Conservation (phyloP, 2,329 filamentous ascomycete species). For the Fonsecaea erecta region DNA sequence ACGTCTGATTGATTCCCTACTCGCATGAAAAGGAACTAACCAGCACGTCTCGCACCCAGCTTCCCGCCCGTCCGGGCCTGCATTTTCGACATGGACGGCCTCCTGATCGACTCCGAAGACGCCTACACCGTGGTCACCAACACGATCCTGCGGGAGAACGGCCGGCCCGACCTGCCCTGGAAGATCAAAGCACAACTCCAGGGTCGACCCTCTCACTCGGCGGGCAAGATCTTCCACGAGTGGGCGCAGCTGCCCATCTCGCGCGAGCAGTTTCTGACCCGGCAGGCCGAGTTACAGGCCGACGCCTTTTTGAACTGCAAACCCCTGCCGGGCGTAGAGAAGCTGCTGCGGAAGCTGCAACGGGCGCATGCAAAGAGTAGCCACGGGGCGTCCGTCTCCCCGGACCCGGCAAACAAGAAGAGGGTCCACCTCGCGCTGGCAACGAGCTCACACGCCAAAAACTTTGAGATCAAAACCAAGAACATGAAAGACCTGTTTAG, state of each 20-base stretch:
- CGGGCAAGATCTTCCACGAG: slow-evolving; percentile 68
- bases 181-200: slow-evolving; percentile 87
- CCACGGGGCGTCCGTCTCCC: slow-evolving; percentile 40
- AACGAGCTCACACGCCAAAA: slow-evolving; percentile 73
- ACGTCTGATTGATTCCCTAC: too few species aligned
- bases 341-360: slow-evolving; percentile 66
- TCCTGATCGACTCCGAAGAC: slow-evolving; percentile 93
- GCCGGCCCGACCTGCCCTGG: slow-evolving; percentile 80
- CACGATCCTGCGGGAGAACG: slow-evolving; percentile 75
- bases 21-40: neutral
- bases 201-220: slow-evolving; percentile 65
- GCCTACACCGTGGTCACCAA: slow-evolving; percentile 85
- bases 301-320: slow-evolving; percentile 74
- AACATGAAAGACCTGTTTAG: slow-evolving; percentile 59
- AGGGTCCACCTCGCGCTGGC: slow-evolving; percentile 82
- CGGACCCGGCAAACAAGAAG: slow-evolving; percentile 42
- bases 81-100: slow-evolving; percentile 98
- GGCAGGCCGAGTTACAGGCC: slow-evolving; percentile 67
- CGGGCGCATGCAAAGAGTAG: slow-evolving; percentile 36
- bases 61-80: slow-evolving; percentile 84
- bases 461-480: slow-evolving; percentile 76
- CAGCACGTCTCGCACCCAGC: slow-evolving; percentile 40
- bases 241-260: slow-evolving; percentile 87
- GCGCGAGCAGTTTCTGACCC: slow-evolving; percentile 66
- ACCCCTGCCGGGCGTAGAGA: slow-evolving; percentile 76